Conservation (phyloP, 225 moss, liverwort and hornwort species). For the Climacium dendroides region DNA sequence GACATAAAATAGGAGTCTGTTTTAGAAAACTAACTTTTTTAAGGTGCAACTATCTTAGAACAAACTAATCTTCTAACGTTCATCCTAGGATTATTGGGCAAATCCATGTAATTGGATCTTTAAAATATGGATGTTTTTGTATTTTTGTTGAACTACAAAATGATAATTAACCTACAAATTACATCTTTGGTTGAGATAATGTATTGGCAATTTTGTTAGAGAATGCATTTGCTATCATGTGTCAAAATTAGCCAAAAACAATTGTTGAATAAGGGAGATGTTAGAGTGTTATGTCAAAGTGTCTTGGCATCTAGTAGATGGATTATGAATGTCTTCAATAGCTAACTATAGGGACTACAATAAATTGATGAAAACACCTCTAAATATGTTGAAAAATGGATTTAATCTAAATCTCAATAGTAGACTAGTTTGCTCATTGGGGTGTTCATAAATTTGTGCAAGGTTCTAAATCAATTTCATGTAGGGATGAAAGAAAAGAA, state of each 20-base stretch:
- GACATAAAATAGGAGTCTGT: not conserved
- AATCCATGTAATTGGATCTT: fast-evolving
- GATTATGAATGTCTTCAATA: not conserved
- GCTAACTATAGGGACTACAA: too few species aligned
- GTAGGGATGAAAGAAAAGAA: not conserved
- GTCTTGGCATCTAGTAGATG: not conserved
- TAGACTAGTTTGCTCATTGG: fast-evolving
- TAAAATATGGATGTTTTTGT: fast-evolving
- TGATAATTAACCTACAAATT: fast-evolving
- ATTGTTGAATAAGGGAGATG: not conserved
- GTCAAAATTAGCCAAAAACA: not conserved
- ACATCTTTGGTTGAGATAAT: not conserved
- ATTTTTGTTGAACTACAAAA: not conserved
- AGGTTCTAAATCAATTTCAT: not conserved
- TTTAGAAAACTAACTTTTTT: fast-evolving
- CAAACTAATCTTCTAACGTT: not conserved
- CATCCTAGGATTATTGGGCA: fast-evolving
- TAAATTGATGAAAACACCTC: not conserved
- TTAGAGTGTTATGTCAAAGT: not conserved
- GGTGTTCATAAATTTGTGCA: not conserved
- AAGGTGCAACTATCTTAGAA: not conserved
- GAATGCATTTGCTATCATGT: not conserved
- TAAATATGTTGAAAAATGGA: not conserved
- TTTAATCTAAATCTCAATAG: not conserved
- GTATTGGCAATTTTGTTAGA: fast-evolving